Conservation (phyloP, 2,329 filamentous ascomycete genomes). For the Aspergillus novoparasiticus region DNA sequence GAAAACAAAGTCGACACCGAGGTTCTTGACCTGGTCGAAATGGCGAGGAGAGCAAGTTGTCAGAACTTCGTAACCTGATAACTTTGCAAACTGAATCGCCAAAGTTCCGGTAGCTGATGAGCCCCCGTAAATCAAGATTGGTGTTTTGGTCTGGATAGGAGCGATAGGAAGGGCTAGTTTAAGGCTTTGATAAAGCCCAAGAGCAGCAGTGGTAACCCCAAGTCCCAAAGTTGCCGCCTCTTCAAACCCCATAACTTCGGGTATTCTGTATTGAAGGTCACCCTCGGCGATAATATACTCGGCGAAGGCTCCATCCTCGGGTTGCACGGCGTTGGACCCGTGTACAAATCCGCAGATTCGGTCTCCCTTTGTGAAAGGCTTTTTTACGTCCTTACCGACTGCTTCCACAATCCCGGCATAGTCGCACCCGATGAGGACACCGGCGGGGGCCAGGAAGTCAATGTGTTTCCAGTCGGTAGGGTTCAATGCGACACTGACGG, state of each 20-base stretch:
- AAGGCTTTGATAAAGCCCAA: constrained; percentile 42
- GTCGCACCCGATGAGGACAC: constrained; percentile 54
- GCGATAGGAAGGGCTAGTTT: constrained; percentile 28
- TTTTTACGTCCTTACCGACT: constrained; percentile 52
- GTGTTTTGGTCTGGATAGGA: constrained; percentile 17
- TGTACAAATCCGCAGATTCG: constrained; percentile 55
- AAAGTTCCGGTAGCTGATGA: constrained; percentile 40
- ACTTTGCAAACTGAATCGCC: constrained; percentile 44
- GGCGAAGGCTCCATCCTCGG: constrained; percentile 56
- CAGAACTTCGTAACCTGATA: constrained; percentile 34
- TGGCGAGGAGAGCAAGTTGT: constrained; percentile 38
- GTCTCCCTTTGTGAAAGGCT: constrained; percentile 53
- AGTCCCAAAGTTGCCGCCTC: constrained; percentile 56
- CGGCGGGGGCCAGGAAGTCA: constrained; percentile 33
- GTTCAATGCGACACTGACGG: constrained; percentile 55
- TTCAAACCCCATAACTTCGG: constrained; percentile 52
- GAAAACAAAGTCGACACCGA: constrained; percentile 37
- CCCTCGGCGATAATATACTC: constrained; percentile 57
- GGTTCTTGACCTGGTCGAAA: constrained; percentile 33
- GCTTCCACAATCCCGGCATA: constrained; percentile 57
- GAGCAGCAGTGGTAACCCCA: constrained; percentile 55
- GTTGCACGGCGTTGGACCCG: constrained; percentile 45
- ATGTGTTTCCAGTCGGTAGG: constrained; percentile 61
- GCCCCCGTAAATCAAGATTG: constrained; percentile 43
- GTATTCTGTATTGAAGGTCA: constrained; percentile 50